Evolutionary conservation across 805 yeast genomes (phyloP), one percentile per base, ranked within the genome.

Genomic region (Pichia kluyveri): DNA sequence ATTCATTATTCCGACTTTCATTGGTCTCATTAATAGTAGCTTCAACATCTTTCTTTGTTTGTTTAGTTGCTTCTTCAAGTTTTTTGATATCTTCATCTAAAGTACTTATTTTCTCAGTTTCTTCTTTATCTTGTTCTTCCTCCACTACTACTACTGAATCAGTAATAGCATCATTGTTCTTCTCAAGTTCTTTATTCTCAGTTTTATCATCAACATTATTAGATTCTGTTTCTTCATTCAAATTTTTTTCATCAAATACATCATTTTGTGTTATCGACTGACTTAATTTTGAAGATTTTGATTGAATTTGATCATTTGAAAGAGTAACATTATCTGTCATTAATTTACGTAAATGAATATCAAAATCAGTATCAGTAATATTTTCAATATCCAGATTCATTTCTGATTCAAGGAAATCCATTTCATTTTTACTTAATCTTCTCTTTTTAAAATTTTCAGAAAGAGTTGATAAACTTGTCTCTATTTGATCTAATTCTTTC

Each of bases 361-460:
- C 60, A 42, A 61, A 55, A 42, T 62, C 67, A 19, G 62, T 64
- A 43, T 60, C 64, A 26, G 60, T 54, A 44, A 61, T 54, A 27
- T 49, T 53, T 10, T 58, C 63, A 38, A 61, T 51, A 41, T 59
- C 51, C 40, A 60, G 52, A 14, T 57, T 60, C 34, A 60, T 42
- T 27, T 56, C 60, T 10, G 61, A 45, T 10, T 61, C 54, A 27
- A 58, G 41, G 40, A 58, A 57, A 31, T 57, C 63, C 45, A 60
- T 42, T 27, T 54, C 58, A 41, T 45, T 45, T 30, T 49, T 49
- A 26, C 49, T 45, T 8, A 49, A 38, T n/a, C 51, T 38, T 40
- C 51, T 45, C 14, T 40, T 49, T 34, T 45, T 45, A 30, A 49
- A 45, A 40, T 49, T 49, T n/a, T 45, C 37, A 2, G 48, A 40